Conservation (phyloP, 164 flowering plant species). For the Tetracentron sinense region DNA sequence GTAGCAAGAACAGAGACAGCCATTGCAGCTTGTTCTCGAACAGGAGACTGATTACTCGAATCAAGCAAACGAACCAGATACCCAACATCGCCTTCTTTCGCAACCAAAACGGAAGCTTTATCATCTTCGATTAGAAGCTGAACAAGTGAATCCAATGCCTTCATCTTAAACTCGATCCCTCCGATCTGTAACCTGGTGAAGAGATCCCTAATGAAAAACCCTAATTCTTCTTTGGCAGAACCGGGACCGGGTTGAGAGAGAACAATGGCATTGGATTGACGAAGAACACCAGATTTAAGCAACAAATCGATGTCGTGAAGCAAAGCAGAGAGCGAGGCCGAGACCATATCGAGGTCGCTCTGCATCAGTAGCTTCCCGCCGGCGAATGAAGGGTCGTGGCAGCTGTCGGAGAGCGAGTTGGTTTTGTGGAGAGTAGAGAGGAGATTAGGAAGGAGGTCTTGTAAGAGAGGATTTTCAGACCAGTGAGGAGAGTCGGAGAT, state of each 20-base stretch:
- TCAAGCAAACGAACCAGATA: conserved; percentile 62
- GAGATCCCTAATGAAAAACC: conserved; percentile 53
- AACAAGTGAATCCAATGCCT: conserved; percentile 65
- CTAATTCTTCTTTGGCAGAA: conserved; percentile 49
- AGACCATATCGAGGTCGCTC: conserved; percentile 71
- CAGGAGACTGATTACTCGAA: conserved; percentile 17
- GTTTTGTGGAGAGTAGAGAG: conserved; percentile 50
- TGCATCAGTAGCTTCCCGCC: conserved; percentile 78
- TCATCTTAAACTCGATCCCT: conserved; percentile 66
- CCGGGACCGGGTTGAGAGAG: conserved; percentile 56
- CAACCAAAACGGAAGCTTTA: conserved; percentile 43
- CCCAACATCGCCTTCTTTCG: conserved; percentile 54
- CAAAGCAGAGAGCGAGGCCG: conserved; percentile 49
- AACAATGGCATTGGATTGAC: conserved; percentile 62
- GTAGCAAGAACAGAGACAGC: conserved; percentile 51
- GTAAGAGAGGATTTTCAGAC: conserved; percentile 50
- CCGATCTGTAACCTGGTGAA: conserved; percentile 78
- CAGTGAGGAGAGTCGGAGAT: conserved; percentile 44
- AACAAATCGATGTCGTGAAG: conserved; percentile 60
- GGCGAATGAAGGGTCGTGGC: conserved; percentile 28
- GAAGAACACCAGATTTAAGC: conserved; percentile 68
- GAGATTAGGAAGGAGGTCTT: too few relatives aligned
- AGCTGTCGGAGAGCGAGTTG: conserved; percentile 42
- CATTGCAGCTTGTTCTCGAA: conserved; percentile 52
- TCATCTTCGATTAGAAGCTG: conserved; percentile 45